These are phyloP conservation scores for Pseudocercospora vitis DNA, from an alignment of 2,329 filamentous ascomycete genomes.

Conservation along the genomic window DNA sequence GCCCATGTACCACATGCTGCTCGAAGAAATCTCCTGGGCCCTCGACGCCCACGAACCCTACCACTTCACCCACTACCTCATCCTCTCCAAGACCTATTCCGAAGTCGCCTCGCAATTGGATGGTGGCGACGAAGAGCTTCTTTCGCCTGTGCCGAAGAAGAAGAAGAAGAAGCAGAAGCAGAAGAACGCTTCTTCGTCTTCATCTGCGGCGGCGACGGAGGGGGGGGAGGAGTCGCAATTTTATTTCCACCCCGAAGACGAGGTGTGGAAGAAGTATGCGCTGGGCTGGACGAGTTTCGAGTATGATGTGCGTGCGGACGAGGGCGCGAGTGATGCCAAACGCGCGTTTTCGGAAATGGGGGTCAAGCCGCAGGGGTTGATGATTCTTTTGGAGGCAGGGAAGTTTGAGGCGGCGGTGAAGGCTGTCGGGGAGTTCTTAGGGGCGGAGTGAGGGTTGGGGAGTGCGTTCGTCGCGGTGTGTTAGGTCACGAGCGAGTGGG, in stretches of 20 bases:
- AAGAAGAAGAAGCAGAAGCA: slow-evolving; percentile 68
- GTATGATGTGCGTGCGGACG: slow-evolving; percentile 75
- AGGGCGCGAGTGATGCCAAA: slow-evolving; percentile 84
- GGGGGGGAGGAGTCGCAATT: slow-evolving; percentile 77
- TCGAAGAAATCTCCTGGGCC: slow-evolving; percentile 86
- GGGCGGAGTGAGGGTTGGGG: slow-evolving; percentile 5
- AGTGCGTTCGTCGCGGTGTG: no score
- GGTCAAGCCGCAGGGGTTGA: slow-evolving; percentile 76
- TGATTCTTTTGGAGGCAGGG: slow-evolving; percentile 79
- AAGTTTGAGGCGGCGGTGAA: slow-evolving; percentile 76
- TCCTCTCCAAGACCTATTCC: slow-evolving; percentile 87
- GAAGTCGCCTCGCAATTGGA: slow-evolving; percentile 83
- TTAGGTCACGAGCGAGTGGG: no score
- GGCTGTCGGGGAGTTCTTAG: slow-evolving; percentile 71
- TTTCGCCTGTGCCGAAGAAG: no score
- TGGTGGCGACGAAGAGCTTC: slow-evolving; percentile 59
- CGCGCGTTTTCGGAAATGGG: slow-evolving; percentile 92
- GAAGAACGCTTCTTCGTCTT: slow-evolving; percentile 45
- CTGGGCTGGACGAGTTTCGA: slow-evolving; percentile 68
- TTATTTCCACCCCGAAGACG: slow-evolving; percentile 96
- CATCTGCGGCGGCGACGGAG: no score
- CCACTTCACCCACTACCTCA: slow-evolving; percentile 86
- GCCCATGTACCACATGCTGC: slow-evolving; percentile 90
- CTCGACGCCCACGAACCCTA: slow-evolving; percentile 90
- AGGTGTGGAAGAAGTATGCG: slow-evolving; percentile 77